Evolutionary conservation across 768 basidiomycete species (phyloP), one percentile per base, ranked within the genome.

Genomic region (Phanerochaete carnosa): DNA sequence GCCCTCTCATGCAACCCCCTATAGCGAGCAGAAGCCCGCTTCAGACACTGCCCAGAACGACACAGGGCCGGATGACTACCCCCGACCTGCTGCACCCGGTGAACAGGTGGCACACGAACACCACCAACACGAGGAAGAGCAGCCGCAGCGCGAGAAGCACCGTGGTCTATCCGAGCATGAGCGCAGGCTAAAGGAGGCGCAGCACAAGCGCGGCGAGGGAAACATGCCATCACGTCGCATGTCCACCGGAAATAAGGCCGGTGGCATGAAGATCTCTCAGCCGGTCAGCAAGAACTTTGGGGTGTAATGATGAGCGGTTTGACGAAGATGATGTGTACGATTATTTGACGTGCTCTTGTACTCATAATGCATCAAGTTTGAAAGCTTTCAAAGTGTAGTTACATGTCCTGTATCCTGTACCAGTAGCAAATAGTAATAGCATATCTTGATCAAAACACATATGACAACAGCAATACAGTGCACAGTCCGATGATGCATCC

Each of bases 401-500:
- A 15, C 15, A n/a, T 52, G 33, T 52, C 51, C 29, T 19, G 11
- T 33, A 4, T 33, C 30, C 29, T 52, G 51, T 52, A 52, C 51
- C 30, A 33, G 16, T 52, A 52, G 29, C 51, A 50, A 30, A 51
- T 51, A 51, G 26, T 23, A 3, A 47, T 22, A 26, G 15, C 49
- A 19, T 28, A 23, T 19, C 29, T 19, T 1, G n/a, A 22, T 58
- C 57, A 67, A 55, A 73, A 72, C 49, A 80, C 72, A 60, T 86
- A 88, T 43, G 75, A 80, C 57, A 88, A 66, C 2, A 90, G 68
- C 19, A 82, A 68, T 43, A 99, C 77, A 45, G 87, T 78, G 72
- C 94, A 94, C 26, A 91, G 70, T n/a, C 91, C 95, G 67, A 95
- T 89, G n/a, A 97, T 78, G 59, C 86, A 76, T 9, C 94, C 95